Evolutionary conservation across 768 basidiomycete species (phyloP).

Genomic region (Leccinum barrowsii): DNA sequence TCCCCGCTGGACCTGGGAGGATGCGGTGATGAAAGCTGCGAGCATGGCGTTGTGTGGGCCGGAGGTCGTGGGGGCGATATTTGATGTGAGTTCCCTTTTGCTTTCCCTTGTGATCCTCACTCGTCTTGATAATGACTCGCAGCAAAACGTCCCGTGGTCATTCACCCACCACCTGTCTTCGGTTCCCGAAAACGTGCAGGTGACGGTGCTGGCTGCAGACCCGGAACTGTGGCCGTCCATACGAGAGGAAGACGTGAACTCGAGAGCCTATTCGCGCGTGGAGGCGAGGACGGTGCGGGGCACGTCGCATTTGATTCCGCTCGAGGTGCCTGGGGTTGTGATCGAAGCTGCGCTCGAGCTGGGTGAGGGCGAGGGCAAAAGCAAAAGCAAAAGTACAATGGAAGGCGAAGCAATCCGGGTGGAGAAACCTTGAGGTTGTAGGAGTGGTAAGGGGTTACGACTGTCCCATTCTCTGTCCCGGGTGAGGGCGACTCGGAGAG

Average conservation of each 20-base stretch:
- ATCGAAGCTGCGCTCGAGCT: conserved; percentile 11
- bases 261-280: conserved; percentile 8
- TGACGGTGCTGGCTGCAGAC: conserved; percentile 14
- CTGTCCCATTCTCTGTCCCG: too few relatives aligned
- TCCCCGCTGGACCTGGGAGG: background rate
- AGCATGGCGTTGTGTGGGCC: background rate
- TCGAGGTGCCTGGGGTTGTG: conserved; percentile 13
- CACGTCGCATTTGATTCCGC: conserved; percentile 11
- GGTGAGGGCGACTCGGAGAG: too few relatives aligned
- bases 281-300: conserved; percentile 5
- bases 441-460: too few relatives aligned
- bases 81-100: background rate
- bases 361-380: background rate
- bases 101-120: background rate
- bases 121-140: background rate
- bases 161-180: conserved; percentile 7
- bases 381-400: too few relatives aligned
- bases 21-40: background rate
- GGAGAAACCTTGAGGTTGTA: too few relatives aligned
- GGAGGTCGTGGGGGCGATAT: background rate
- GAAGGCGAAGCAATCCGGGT: too few relatives aligned
- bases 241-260: background rate
- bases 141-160: conserved; percentile 25
- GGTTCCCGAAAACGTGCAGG: conserved; percentile 7
- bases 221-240: background rate